phyloP scores from a whole-genome alignment of 331 rosid species.

The Prunus yedoensis region DNA sequence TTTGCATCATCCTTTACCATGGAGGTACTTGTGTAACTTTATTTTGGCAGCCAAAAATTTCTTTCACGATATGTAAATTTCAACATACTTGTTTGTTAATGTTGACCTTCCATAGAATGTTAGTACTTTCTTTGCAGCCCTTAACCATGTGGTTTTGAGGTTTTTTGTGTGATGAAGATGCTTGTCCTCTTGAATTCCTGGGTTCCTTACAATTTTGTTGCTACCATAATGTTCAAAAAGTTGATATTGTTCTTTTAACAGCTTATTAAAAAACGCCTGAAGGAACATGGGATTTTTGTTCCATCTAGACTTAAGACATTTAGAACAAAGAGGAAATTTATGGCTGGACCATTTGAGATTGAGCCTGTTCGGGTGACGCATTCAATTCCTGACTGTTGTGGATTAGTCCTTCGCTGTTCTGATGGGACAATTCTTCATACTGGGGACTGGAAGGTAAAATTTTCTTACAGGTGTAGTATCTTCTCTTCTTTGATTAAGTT shows the following conservation, averaged over 20 bases:
- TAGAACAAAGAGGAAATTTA: slow-evolving; percentile 67
- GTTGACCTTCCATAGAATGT: slow-evolving; percentile 21
- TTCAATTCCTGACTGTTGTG: slow-evolving; percentile 98
- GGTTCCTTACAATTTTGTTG: slow-evolving; percentile 18
- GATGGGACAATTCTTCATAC: slow-evolving; percentile 98
- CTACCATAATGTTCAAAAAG: slow-evolving; percentile 24
- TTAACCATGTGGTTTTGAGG: background rate
- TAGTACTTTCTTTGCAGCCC: slow-evolving; percentile 15
- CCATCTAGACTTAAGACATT: slow-evolving; percentile 78
- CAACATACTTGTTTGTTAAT: background rate
- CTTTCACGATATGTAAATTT: slow-evolving; percentile 15
- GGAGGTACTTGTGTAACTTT: slow-evolving; percentile 59
- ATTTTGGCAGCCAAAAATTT: slow-evolving; percentile 8
- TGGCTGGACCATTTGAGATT: slow-evolving; percentile 94
- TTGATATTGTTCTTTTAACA: slow-evolving; percentile 42
- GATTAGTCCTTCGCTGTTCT: slow-evolving; percentile 95
- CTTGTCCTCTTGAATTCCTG: slow-evolving; percentile 23
- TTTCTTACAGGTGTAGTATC: slow-evolving; percentile 10
- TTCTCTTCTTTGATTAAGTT: slow-evolving; percentile 23
- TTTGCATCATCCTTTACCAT: slow-evolving; percentile 96
- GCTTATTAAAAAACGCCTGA: slow-evolving; percentile 92
- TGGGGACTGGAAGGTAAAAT: slow-evolving; percentile 97
- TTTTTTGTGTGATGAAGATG: background rate
- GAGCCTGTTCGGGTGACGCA: slow-evolving; percentile 94
- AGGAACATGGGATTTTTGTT: slow-evolving; percentile 86